Evolutionary conservation across 495 filamentous ascomycete species (phyloP).

Genomic region (Xylaria cubensis): DNA sequence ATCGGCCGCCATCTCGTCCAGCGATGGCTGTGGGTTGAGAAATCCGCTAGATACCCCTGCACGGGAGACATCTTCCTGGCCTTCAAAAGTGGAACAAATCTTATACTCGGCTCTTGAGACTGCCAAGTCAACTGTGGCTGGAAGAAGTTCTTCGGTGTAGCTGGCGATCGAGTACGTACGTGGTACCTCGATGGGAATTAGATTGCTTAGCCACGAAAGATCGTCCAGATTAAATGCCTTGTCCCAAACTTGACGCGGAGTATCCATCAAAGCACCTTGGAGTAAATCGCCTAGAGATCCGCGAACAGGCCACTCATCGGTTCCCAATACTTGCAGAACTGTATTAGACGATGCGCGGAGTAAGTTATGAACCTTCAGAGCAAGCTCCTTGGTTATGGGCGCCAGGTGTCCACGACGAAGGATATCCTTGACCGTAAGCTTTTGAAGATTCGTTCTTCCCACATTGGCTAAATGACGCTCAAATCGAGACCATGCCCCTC

Average conservation of each 20-base stretch:
- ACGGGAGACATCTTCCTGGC: slow-evolving; percentile 39
- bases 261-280: slow-evolving; percentile 51
- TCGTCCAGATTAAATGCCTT: slow-evolving; percentile 51
- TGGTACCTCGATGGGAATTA: slow-evolving; percentile 55
- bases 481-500: slow-evolving; percentile 51
- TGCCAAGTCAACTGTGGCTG: slow-evolving; percentile 54
- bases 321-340: slow-evolving; percentile 54
- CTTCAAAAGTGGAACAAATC: slow-evolving; percentile 49
- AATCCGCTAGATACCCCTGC: slow-evolving; percentile 58
- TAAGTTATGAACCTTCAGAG: slow-evolving; percentile 48
- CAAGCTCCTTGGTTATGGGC: slow-evolving; percentile 57
- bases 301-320: slow-evolving; percentile 56
- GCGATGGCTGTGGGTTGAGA: slow-evolving; percentile 51
- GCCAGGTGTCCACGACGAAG: slow-evolving; percentile 55
- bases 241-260: slow-evolving; percentile 55
- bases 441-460: slow-evolving; percentile 34
- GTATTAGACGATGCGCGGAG: slow-evolving; percentile 56
- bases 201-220: slow-evolving; percentile 52
- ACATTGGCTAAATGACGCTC: slow-evolving; percentile 53
- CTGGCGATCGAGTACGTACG: slow-evolving; percentile 59
- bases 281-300: slow-evolving; percentile 56
- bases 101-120: slow-evolving; percentile 56
- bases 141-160: slow-evolving; percentile 53
- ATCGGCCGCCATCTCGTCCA: slow-evolving; percentile 39
- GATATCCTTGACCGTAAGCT: slow-evolving; percentile 55